Evolutionary conservation across 306 rosid genomes (phyloP).

Genomic region (Albizia julibrissin): DNA sequence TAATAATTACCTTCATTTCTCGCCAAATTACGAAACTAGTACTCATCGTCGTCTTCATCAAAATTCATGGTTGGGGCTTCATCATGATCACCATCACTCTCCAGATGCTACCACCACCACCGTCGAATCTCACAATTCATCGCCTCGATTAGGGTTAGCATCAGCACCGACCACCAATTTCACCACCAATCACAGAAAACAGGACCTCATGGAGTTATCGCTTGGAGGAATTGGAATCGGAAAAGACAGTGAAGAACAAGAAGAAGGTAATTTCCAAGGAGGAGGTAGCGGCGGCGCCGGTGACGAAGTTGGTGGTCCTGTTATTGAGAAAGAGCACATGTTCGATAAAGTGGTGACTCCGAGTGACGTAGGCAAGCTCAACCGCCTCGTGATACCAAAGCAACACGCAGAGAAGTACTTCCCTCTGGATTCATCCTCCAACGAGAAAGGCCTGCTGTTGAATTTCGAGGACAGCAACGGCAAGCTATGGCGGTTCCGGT

Average conservation of each 20-base stretch:
- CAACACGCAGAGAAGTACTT: constrained; percentile 84
- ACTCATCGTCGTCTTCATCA: background rate
- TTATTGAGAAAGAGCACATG: constrained; percentile 75
- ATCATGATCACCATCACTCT: constrained; percentile 28
- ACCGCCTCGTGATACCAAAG: constrained; percentile 84
- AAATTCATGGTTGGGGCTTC: constrained; percentile 34
- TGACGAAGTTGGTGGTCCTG: background rate
- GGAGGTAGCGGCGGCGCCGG: background rate
- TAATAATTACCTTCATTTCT: constrained; percentile 20
- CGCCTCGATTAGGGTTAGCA: constrained; percentile 50
- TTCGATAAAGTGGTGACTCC: constrained; percentile 88
- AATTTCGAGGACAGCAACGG: constrained; percentile 77
- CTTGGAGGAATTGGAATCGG: constrained; percentile 3
- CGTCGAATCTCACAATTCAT: constrained; percentile 46
- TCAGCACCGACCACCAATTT: constrained; percentile 34
- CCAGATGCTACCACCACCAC: constrained; percentile 16
- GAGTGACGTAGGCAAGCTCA: constrained; percentile 89
- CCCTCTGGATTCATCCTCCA: constrained; percentile 68
- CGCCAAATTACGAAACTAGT: constrained; percentile 21
- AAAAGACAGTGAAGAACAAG: constrained; percentile 1
- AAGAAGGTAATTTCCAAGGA: constrained; percentile 32
- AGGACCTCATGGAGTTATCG: constrained; percentile 54
- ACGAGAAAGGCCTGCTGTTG: constrained; percentile 75
- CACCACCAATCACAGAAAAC: constrained; percentile 26
- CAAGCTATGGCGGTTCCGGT: constrained; percentile 80